These are phyloP conservation scores for Austroboletus festivus DNA, from an alignment of 768 basidiomycete genomes.

Conservation along the genomic window DNA sequence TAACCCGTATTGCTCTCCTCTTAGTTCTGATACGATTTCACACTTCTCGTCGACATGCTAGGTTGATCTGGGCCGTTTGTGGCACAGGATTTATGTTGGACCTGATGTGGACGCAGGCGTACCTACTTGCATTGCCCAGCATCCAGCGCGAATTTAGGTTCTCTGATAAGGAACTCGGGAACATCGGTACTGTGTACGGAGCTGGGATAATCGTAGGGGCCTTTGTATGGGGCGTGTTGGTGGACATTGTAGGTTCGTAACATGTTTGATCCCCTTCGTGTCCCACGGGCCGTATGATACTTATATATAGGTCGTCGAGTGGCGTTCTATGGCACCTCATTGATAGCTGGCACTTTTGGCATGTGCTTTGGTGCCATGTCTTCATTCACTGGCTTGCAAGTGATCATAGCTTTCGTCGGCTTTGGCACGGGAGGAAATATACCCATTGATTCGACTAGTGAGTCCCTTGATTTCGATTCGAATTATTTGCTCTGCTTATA, in stretches of 20 bases:
- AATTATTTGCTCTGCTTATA: neutral
- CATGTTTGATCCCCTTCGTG: too few species aligned
- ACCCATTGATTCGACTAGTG: constrained; percentile 17
- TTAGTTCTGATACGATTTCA: neutral
- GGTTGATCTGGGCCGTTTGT: constrained; percentile 16
- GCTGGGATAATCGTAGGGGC: constrained; percentile 4
- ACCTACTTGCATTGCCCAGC: neutral
- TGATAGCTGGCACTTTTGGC: constrained; percentile 13
- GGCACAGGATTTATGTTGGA: constrained; percentile 10
- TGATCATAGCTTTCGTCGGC: constrained; percentile 10
- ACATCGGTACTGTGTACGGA: neutral
- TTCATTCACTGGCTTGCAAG: constrained; percentile 12
- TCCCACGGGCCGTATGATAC: too few species aligned
- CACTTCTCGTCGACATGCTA: neutral
- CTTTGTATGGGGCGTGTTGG: constrained; percentile 14
- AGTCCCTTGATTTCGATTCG: neutral
- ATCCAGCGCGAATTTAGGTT: constrained; percentile 19
- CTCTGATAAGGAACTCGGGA: constrained; percentile 15
- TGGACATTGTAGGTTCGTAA: constrained; percentile 17
- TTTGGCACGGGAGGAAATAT: constrained; percentile 14
- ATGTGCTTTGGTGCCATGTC: constrained; percentile 10
- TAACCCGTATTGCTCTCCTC: neutral
- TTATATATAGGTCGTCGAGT: constrained; percentile 12
- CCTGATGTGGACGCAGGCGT: constrained; percentile 3
- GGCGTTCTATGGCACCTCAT: constrained; percentile 15